These are phyloP conservation scores for Pyrenophora teres DNA, from an alignment of 2,329 filamentous ascomycete genomes.

Conservation along the genomic window DNA sequence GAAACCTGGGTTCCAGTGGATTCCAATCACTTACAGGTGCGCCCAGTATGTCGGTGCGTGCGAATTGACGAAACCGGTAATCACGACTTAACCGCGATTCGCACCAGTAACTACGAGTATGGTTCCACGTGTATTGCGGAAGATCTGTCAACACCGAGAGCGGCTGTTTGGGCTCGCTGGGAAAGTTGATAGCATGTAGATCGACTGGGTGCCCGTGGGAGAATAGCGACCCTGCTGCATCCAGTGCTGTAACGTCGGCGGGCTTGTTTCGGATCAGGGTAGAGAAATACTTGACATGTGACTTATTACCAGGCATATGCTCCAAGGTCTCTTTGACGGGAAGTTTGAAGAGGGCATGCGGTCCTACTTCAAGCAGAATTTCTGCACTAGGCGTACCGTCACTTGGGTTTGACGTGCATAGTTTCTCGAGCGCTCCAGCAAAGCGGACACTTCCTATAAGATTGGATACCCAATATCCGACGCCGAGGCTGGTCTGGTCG, in stretches of 20 bases:
- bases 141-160: constrained; percentile 23
- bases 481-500: constrained; percentile 14
- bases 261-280: constrained; percentile 13
- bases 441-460: constrained; percentile 23
- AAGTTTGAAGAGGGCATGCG: constrained; percentile 14
- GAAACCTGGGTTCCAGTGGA: constrained; percentile 23
- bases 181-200: constrained; percentile 12
- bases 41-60: constrained; percentile 25
- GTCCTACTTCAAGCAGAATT: constrained; percentile 21
- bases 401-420: not conserved
- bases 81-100: constrained; percentile 26
- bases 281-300: constrained; percentile 10
- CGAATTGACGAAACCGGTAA: constrained; percentile 21
- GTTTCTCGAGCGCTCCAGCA: constrained; percentile 4
- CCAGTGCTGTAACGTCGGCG: constrained; percentile 8
- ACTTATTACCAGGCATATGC: not conserved
- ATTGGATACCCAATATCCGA: constrained; percentile 35
- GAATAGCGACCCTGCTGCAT: constrained; percentile 11
- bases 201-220: constrained; percentile 1
- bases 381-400: not conserved
- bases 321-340: constrained; percentile 13
- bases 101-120: constrained; percentile 35
- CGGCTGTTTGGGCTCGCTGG: constrained; percentile 8
- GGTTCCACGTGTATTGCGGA: constrained; percentile 44
- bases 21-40: constrained; percentile 16